These are phyloP conservation scores for Priceomyces haplophilus DNA, from an alignment of 805 yeast genomes.

Conservation along the genomic window DNA sequence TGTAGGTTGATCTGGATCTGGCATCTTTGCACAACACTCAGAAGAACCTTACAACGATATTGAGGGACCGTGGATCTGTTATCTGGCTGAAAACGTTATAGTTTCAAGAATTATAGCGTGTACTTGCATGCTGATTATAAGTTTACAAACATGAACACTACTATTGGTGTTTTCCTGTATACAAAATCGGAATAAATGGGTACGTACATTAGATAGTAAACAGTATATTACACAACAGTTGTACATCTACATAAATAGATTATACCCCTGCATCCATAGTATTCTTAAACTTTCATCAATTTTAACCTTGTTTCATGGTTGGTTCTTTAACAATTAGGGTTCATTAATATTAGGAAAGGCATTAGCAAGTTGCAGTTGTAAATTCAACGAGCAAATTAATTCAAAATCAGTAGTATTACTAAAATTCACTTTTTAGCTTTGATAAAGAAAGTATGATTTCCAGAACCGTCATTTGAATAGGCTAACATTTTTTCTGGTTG, in stretches of 20 bases:
- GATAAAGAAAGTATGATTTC: constrained; percentile 34
- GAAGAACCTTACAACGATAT: neutral
- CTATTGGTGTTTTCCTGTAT: neutral
- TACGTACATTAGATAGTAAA: neutral
- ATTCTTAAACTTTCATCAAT: too few species aligned
- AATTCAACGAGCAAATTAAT: neutral
- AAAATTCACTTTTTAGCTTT: constrained; percentile 27
- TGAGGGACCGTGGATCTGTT: neutral
- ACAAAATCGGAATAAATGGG: neutral
- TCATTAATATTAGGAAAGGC: neutral
- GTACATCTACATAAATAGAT: neutral
- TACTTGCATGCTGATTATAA: neutral
- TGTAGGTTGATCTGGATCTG: constrained; percentile 14
- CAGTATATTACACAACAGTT: neutral
- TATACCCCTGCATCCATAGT: neutral
- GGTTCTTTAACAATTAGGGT: neutral
- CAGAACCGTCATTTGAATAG: constrained; percentile 39
- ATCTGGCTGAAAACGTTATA: too few species aligned
- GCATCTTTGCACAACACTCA: neutral
- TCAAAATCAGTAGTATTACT: neutral
- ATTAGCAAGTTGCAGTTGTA: neutral
- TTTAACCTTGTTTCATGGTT: neutral
- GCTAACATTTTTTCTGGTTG: constrained; percentile 37
- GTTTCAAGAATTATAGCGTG: neutral
- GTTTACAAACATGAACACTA: constrained; percentile 6